These are phyloP conservation scores for Annulohypoxylon nitens DNA, from an alignment of 495 filamentous ascomycete species.

Conservation along the genomic window DNA sequence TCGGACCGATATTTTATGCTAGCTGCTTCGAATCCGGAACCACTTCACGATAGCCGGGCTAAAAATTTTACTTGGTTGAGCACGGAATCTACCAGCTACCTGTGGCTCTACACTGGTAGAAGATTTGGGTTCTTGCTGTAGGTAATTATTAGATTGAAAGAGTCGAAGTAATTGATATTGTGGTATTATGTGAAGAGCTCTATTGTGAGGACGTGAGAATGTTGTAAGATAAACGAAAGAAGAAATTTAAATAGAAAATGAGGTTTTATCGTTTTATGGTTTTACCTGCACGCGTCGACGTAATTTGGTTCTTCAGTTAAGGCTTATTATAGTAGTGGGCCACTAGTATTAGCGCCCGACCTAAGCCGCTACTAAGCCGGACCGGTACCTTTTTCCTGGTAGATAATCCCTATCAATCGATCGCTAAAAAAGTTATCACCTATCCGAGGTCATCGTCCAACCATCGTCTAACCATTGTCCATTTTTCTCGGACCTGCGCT, in stretches of 20 bases:
- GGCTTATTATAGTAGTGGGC: not conserved
- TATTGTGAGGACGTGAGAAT: not conserved
- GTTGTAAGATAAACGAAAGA: not conserved
- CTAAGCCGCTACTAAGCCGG: not conserved
- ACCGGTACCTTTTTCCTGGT: not conserved
- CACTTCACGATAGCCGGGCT: slow-evolving; percentile 9
- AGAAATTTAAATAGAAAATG: not conserved
- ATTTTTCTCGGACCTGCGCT: not conserved
- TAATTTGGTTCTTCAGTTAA: not conserved
- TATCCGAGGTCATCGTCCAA: not conserved
- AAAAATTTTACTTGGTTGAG: not conserved
- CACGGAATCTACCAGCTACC: not conserved
- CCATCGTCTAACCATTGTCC: slow-evolving; percentile 5
- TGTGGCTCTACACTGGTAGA: not conserved
- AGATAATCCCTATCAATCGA: not conserved
- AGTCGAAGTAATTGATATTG: not conserved
- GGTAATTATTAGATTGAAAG: not conserved
- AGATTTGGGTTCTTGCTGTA: not conserved
- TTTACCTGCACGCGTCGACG: slow-evolving; percentile 7
- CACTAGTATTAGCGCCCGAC: not conserved
- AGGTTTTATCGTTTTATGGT: not conserved
- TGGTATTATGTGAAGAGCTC: not conserved
- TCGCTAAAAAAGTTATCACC: slow-evolving; percentile 9
- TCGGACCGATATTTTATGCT: slow-evolving; percentile 34
- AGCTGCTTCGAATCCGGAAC: slow-evolving; percentile 13